Conservation (phyloP, 169 alveolate species). For the Plasmodium relictum region DNA sequence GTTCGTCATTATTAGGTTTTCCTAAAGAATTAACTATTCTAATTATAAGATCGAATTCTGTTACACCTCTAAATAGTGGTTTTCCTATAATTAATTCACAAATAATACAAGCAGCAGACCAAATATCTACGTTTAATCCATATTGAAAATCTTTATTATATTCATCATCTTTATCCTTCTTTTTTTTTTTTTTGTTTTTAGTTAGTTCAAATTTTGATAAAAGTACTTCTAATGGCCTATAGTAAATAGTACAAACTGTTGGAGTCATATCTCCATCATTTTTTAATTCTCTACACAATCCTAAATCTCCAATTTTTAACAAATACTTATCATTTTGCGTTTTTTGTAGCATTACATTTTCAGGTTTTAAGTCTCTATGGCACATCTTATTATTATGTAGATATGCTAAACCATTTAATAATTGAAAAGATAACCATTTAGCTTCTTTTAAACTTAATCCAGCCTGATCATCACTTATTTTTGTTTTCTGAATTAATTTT, state of each 20-base stretch:
- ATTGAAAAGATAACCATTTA: constrained; percentile 93
- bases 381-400: constrained; percentile 94
- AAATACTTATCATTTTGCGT: constrained; percentile 77
- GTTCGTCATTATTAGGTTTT: constrained; percentile 89
- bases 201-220: constrained; percentile 80
- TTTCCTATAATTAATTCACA: constrained; percentile 91
- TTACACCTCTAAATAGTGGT: constrained; percentile 92
- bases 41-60: constrained; percentile 87
- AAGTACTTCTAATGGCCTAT: constrained; percentile 90
- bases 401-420: constrained; percentile 96
- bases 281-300: constrained; percentile 91
- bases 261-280: constrained; percentile 91
- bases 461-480: constrained; percentile 77
- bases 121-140: constrained; percentile 89
- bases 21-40: constrained; percentile 89
- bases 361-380: constrained; percentile 94
- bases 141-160: constrained; percentile 75
- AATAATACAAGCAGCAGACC: constrained; percentile 93
- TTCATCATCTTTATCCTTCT: constrained; percentile 24
- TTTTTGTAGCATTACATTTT: constrained; percentile 90
- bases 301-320: constrained; percentile 93
- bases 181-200: constrained; percentile 27
- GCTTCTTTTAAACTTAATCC: constrained; percentile 87
- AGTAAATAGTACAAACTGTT: constrained; percentile 91
- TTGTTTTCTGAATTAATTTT: constrained; percentile 52